Conservation (phyloP, 768 basidiomycete genomes). For the Tylopilus intermedius region DNA sequence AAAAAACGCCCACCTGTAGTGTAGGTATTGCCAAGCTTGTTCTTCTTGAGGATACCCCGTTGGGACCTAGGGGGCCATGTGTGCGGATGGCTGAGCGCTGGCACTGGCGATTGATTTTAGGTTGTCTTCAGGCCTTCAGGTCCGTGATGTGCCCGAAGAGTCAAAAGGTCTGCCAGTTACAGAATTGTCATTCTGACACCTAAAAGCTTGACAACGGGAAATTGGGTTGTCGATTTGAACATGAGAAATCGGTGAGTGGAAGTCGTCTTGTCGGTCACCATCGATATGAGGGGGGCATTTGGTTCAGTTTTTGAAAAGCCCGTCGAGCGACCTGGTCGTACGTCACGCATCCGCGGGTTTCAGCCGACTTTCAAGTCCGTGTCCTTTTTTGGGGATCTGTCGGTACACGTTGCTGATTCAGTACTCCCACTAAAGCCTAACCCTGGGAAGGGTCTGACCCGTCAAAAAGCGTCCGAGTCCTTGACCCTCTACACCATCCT, state of each 20-base stretch:
- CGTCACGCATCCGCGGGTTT: neutral
- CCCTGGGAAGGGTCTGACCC: constrained; percentile 5
- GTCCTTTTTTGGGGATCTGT: neutral
- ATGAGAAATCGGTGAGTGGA: neutral
- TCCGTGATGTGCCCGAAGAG: neutral
- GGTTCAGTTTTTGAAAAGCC: neutral
- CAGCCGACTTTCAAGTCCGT: neutral
- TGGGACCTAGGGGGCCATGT: neutral
- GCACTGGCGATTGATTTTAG: neutral
- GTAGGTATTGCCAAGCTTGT: neutral
- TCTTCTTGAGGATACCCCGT: neutral
- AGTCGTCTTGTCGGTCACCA: neutral
- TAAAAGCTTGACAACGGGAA: neutral
- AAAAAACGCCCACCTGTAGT: neutral
- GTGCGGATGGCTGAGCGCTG: neutral
- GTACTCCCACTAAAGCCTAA: neutral
- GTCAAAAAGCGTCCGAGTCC: no score
- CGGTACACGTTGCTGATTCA: neutral
- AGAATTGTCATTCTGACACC: neutral
- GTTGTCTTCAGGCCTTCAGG: neutral
- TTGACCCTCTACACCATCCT: neutral
- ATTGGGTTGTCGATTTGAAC: neutral
- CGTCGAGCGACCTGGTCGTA: neutral
- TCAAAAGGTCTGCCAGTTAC: neutral
- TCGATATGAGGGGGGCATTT: neutral